Percentiles rank a stretch among this genome's conserved stretches.
phyloP scores from a whole-genome alignment of 176 grass and related monocot genomes.

The Aegilops bicornis region DNA sequence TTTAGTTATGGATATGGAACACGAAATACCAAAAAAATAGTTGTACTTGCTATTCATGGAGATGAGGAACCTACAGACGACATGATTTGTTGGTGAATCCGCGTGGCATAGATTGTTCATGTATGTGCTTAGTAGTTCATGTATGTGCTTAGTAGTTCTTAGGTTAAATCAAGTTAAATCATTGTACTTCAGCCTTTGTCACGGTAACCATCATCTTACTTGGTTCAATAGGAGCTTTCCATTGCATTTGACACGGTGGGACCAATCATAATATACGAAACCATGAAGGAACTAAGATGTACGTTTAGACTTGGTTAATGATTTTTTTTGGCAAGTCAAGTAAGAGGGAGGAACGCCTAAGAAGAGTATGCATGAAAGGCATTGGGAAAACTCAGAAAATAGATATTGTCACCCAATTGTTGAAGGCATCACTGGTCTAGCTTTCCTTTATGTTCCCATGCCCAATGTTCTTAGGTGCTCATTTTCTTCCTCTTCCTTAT shows the following conservation, averaged over 20 bases:
- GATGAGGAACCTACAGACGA: neutral
- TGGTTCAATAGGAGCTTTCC: neutral
- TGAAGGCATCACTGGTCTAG: neutral
- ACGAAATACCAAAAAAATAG: too few relatives aligned
- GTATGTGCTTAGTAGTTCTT: neutral
- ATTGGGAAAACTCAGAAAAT: neutral
- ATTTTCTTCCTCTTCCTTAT: constrained; percentile 36
- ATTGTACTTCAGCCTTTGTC: neutral
- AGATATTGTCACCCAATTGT: neutral
- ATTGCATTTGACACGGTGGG: neutral
- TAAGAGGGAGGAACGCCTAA: neutral
- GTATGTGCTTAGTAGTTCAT: neutral
- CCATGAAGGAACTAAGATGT: neutral
- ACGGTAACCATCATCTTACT: neutral
- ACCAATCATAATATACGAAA: neutral
- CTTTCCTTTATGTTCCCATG: constrained; percentile 42
- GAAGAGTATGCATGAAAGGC: neutral
- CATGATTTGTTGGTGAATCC: neutral
- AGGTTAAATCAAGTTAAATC: neutral
- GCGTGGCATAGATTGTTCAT: neutral
- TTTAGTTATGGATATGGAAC: too few relatives aligned
- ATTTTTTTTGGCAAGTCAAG: neutral
- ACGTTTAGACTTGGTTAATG: neutral
- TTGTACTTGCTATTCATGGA: too few relatives aligned
- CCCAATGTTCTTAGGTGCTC: constrained; percentile 9